Evolutionary conservation across 148 eudicot genomes (phyloP).

Genomic region (Selenicereus undatus): DNA sequence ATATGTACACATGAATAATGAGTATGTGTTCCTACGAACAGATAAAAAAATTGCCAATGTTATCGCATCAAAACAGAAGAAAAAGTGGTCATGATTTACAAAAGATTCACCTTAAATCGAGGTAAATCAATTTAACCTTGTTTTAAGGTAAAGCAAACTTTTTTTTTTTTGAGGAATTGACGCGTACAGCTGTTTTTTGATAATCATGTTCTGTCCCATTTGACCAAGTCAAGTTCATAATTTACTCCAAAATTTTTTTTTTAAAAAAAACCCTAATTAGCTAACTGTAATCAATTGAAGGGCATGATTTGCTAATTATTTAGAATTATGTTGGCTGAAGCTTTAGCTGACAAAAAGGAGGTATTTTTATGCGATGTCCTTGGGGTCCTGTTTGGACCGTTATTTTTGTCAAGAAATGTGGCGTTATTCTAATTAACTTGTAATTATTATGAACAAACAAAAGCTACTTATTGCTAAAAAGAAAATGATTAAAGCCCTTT

Average conservation of each 20-base stretch:
- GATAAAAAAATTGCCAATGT: too few species aligned
- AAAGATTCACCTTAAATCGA: neutral
- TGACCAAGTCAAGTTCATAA: slow-evolving; percentile 12
- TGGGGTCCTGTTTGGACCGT: neutral
- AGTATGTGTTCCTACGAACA: too few species aligned
- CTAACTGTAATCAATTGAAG: slow-evolving; percentile 17
- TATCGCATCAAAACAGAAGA: too few species aligned
- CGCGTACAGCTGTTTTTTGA: neutral
- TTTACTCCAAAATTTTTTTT: neutral
- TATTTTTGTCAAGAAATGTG: too few species aligned
- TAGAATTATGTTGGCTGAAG: neutral
- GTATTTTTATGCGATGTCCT: neutral
- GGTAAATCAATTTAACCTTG: neutral
- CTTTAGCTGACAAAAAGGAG: slow-evolving; percentile 8
- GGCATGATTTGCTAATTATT: slow-evolving; percentile 26
- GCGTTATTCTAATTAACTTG: too few species aligned
- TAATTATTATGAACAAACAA: too few species aligned
- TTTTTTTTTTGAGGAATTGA: neutral
- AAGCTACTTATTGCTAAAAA: neutral
- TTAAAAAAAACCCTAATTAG: neutral
- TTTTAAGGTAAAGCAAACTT: neutral
- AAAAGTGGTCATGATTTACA: neutral
- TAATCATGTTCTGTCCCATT: neutral
- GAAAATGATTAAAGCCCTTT: too few species aligned
- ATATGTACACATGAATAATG: too few species aligned